These are phyloP conservation scores for Colletotrichum godetiae DNA, from an alignment of 2,329 filamentous ascomycete species.

Conservation along the genomic window DNA sequence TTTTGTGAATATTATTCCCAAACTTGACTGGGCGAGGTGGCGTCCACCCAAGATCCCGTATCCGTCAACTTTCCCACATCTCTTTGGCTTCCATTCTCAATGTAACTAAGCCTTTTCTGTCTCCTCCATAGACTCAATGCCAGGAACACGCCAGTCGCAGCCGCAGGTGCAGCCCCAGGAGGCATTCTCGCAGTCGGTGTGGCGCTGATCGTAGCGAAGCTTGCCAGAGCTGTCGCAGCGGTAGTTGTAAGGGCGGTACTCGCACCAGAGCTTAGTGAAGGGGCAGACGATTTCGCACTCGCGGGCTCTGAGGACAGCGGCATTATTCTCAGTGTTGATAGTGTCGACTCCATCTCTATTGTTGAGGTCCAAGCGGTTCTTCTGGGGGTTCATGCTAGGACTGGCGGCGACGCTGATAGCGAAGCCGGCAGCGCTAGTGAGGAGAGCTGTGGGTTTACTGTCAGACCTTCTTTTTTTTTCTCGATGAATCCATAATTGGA, in stretches of 20 bases:
- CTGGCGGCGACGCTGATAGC: not conserved
- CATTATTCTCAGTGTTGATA: not conserved
- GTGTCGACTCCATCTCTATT: not conserved
- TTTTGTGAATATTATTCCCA: too few relatives aligned
- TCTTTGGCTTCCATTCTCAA: not conserved
- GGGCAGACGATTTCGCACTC: conserved; percentile 9
- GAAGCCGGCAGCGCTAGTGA: not conserved
- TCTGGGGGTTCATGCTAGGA: not conserved
- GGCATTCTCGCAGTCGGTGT: conserved; percentile 9
- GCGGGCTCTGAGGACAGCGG: not conserved
- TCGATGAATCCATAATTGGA: not conserved
- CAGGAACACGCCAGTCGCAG: conserved; percentile 14
- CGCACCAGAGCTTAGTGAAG: not conserved
- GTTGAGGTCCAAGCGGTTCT: not conserved
- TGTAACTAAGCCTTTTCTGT: not conserved
- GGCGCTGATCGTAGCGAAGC: not conserved
- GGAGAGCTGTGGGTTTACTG: not conserved
- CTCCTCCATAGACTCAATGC: not conserved
- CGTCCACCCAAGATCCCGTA: not conserved
- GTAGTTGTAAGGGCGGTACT: conserved; percentile 3
- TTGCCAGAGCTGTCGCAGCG: not conserved
- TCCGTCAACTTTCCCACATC: not conserved
- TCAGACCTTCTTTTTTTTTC: not conserved
- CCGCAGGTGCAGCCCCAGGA: conserved; percentile 12
- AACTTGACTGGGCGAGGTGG: not conserved